Evolutionary conservation across 129 eudicot genomes (phyloP), one percentile per base, ranked within the genome.

Genomic region (Oenanthe sinensis): DNA sequence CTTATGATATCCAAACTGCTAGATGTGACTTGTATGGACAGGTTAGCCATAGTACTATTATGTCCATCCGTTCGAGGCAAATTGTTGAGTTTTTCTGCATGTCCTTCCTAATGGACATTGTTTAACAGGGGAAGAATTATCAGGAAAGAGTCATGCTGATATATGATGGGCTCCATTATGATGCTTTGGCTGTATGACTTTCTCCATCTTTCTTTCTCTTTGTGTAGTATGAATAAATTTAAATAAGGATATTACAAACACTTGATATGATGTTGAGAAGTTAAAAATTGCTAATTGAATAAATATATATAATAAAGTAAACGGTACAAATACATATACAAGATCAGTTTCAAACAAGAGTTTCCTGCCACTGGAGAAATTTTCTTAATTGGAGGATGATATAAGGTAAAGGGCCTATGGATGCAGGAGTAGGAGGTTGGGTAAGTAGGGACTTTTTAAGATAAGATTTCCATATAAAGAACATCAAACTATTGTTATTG

Each of bases 21-120:
- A 83, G 99, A 84, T 92, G 99, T 81, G 99, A 92, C 87, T 79
- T 96, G 84, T 96, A 96, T 83, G 99, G 99, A 80, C 99, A 92
- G 98, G 98, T 90, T 72, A 82, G 96, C 76, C 12, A 44, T 72
- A 3, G 10, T 44, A 14, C 28, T 22, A 11, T 20, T n/a, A 12
- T 9, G 36, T 44, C 30, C 36, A 4, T n/a, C 3, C 3, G 17
- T 44, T 72, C 46, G 24, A 26, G 30, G 60, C 50, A 44, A 73
- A 13, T 73, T 43, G 22, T 60, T 4, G 48, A 55, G 30, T 75
- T 19, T 50, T 49, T 30, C 22, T 60, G 73, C 39, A 78, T 50
- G 28, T 77, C 39, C 75, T 42, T 44, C 20, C 26, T 75, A 77
- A 70, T 48, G 42, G 40, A 36, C 43, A 48, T 70, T 43, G 40